Base-by-base conservation (phyloP, 2,329 filamentous ascomycete genomes). In the Epichloe hybrida region DNA sequence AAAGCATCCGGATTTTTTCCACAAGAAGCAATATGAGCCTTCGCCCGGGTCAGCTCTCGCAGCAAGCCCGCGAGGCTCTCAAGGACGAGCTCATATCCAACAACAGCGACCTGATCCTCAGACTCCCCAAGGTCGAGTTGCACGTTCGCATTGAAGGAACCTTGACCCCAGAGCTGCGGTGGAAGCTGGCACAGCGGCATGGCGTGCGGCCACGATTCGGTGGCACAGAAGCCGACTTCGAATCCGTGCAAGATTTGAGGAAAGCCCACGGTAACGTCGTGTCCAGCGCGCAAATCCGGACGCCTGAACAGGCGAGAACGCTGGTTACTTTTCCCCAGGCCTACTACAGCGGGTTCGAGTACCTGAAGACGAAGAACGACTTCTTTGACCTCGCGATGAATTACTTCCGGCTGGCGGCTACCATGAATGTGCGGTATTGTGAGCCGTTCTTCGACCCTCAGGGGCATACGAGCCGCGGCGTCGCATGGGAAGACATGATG, bases 401-500 rank as follows among this genome's bases (percentile, higher is more conserved):
- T 56, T 89, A 89, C 67, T 83, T 88, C 61, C 59, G 70, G 20
- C 76, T 74, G 48, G 84, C 83, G 2, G 71, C 78, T 38, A 67
- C 68, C 2, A 79, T 86, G 56, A 79, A 79, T 46, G 80, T 88
- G 2, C 72, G 77, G 46, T 84, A 88, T 61, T 81, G 81, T 11
- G 84, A 89, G 64, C 74, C 87, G 51, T 89, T 87, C 68, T 88
- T 88, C 68, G 85, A 89, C 62, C 84, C 84, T 2, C 84, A 89
- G 63, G 83, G 81, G 1, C 85, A 88, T 66, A 74, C 79, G 2
- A 66, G 66, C 8, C 74, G 84, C 8, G 81, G 81, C 4, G 67
- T 89, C 3, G 55, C 72, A 2, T 81, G 84, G 59, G 67, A 72
- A 15, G 79, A 76, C 2, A 74, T 88, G 11, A 71, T 88, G 2